Percentiles rank a stretch among this genome's conserved stretches.
These are phyloP conservation scores for Penicillium sp. DNA, from an alignment of 2,329 filamentous ascomycete species.

Conservation along the genomic window DNA sequence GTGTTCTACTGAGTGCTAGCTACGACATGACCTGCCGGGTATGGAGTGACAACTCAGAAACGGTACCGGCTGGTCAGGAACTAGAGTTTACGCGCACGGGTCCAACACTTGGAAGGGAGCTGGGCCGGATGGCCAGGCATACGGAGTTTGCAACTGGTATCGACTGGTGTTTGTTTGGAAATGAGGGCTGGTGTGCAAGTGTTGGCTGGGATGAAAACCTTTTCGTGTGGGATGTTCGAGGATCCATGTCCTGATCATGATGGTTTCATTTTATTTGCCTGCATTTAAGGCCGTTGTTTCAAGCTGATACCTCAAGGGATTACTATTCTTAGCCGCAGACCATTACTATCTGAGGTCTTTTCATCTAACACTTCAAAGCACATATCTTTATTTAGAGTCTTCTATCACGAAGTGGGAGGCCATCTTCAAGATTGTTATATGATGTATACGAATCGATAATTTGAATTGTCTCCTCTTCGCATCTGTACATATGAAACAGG, in stretches of 20 bases:
- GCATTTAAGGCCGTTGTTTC: background rate
- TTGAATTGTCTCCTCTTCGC: background rate
- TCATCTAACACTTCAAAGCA: background rate
- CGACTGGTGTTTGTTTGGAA: constrained; percentile 97
- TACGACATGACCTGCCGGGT: constrained; percentile 98
- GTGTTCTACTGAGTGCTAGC: constrained; percentile 82
- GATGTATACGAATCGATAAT: too few species aligned
- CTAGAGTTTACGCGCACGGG: constrained; percentile 42
- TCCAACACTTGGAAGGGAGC: constrained; percentile 61
- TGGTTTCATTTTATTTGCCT: background rate
- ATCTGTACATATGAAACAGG: too few species aligned
- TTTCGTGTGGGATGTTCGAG: constrained; percentile 85
- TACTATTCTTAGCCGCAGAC: background rate
- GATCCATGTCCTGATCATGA: constrained; percentile 51
- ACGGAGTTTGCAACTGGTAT: constrained; percentile 96
- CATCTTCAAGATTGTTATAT: too few species aligned
- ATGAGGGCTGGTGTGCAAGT: constrained; percentile 92
- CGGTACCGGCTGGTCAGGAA: constrained; percentile 31
- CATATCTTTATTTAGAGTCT: background rate
- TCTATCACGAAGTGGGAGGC: background rate
- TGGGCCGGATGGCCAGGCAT: constrained; percentile 87
- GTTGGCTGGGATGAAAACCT: constrained; percentile 93
- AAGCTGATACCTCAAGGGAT: background rate
- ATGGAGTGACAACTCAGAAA: constrained; percentile 77
- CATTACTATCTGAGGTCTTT: background rate